Evolutionary conservation across 495 filamentous ascomycete genomes (phyloP).

Genomic region (Pyrenula aspistea): DNA sequence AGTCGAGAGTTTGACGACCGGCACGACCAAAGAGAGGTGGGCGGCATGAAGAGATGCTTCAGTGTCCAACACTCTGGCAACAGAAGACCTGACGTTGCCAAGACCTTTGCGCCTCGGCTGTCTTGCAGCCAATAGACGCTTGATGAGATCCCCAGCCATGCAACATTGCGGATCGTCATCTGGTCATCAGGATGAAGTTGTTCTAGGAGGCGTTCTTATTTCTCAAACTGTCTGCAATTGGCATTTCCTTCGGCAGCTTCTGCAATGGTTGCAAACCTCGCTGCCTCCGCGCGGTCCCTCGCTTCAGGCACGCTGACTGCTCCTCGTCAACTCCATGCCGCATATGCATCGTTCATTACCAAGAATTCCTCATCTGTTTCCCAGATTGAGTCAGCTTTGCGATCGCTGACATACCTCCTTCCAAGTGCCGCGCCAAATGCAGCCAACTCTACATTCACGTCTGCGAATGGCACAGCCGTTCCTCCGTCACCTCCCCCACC

Average conservation of each 20-base stretch:
- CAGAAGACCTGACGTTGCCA: not conserved
- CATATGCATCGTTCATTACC: constrained; percentile 82
- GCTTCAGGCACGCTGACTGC: not conserved
- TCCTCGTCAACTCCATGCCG: not conserved
- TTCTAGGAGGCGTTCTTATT: too few species aligned
- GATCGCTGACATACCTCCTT: constrained; percentile 89
- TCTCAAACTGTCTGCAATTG: too few species aligned
- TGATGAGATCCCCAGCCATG: not conserved
- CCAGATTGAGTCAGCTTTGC: constrained; percentile 84
- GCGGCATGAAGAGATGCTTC: not conserved
- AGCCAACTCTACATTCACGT: not conserved
- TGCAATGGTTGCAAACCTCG: not conserved
- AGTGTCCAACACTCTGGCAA: not conserved
- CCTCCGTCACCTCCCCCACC: constrained; percentile 30
- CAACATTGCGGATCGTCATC: not conserved
- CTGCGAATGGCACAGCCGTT: not conserved
- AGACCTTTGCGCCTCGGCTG: not conserved
- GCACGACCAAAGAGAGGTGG: too few species aligned
- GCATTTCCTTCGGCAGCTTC: too few species aligned
- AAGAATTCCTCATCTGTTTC: constrained; percentile 85
- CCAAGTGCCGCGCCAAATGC: constrained; percentile 44
- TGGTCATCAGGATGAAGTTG: not conserved
- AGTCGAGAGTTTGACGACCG: not conserved
- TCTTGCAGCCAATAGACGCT: not conserved
- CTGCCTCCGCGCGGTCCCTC: not conserved